Percentiles rank a stretch among this genome's conserved stretches.
phyloP scores from a whole-genome alignment of 495 filamentous ascomycete genomes.

The Lasiosphaeris hirsuta region DNA sequence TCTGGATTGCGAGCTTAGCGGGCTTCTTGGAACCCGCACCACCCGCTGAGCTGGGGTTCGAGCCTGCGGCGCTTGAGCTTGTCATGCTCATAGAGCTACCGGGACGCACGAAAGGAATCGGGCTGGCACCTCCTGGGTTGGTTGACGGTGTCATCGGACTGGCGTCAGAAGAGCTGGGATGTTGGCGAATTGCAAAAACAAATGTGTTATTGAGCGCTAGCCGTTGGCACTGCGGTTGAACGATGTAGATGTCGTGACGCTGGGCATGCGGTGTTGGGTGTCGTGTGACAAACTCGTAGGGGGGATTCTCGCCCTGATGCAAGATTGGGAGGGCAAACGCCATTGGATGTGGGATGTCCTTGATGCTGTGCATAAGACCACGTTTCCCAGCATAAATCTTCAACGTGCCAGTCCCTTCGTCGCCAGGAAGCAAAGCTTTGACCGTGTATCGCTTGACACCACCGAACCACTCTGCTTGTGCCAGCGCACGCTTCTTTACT shows the following conservation, averaged over 20 bases:
- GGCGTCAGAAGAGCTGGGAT: conserved; percentile 62
- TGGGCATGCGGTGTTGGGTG: conserved; percentile 97
- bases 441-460: conserved; percentile 87
- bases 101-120: conserved; percentile 69
- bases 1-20: conserved; percentile 93
- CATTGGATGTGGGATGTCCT: conserved; percentile 87
- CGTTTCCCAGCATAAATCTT: conserved; percentile 93
- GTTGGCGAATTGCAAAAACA: conserved; percentile 92
- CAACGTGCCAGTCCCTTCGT: conserved; percentile 81
- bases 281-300: conserved; percentile 86
- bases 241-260: conserved; percentile 93
- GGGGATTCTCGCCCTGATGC: conserved; percentile 86
- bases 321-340: conserved; percentile 87
- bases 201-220: conserved; percentile 95
- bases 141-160: conserved; percentile 36
- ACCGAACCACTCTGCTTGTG: conserved; percentile 86
- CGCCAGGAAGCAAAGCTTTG: conserved; percentile 84
- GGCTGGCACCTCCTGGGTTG: conserved; percentile 57
- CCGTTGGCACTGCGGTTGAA: conserved; percentile 84
- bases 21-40: conserved; percentile 65
- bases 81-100: conserved; percentile 80
- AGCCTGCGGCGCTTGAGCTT: conserved; percentile 57
- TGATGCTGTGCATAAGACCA: conserved; percentile 92
- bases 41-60: conserved; percentile 48
- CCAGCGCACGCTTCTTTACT: conserved; percentile 78